Percentiles rank a stretch among this genome's conserved stretches.
Evolutionary conservation across 2,329 filamentous ascomycete genomes (phyloP).

Genomic region (Ascochyta fabae): DNA sequence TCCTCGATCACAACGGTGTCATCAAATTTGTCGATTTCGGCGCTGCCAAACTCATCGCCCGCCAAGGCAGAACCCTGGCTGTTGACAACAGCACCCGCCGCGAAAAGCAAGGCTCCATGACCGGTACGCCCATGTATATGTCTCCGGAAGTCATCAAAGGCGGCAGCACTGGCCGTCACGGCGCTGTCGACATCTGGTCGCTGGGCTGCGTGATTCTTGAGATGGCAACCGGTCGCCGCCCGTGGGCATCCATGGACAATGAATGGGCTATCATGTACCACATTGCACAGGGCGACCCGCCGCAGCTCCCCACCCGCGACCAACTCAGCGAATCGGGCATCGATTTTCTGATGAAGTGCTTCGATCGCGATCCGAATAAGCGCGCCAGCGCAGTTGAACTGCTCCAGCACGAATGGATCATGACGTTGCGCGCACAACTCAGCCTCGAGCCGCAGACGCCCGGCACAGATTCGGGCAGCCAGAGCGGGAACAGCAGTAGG

Average conservation of each 20-base stretch:
- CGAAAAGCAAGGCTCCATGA: slow-evolving; percentile 81
- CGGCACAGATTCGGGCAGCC: slow-evolving; percentile 37
- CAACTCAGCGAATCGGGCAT: slow-evolving; percentile 85
- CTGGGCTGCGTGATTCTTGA: slow-evolving; percentile 95
- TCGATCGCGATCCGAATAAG: slow-evolving; percentile 79
- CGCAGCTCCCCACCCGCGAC: slow-evolving; percentile 79
- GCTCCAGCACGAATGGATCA: slow-evolving; percentile 90
- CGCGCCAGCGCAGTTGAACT: slow-evolving; percentile 85
- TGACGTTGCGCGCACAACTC: slow-evolving; percentile 55
- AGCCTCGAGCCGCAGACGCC: slow-evolving; percentile 56
- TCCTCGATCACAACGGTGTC: slow-evolving; percentile 95
- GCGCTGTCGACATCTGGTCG: slow-evolving; percentile 94
- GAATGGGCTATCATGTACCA: slow-evolving; percentile 99
- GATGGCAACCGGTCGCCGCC: slow-evolving; percentile 93
- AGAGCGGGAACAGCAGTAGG: slow-evolving; percentile 33
- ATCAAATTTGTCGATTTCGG: slow-evolving; percentile 99
- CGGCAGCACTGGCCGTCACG: slow-evolving; percentile 72
- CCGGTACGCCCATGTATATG: slow-evolving; percentile 99
- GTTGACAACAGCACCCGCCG: slow-evolving; percentile 61
- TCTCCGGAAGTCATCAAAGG: slow-evolving; percentile 98
- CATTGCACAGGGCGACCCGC: slow-evolving; percentile 95
- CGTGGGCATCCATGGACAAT: slow-evolving; percentile 96
- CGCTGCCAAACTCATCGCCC: slow-evolving; percentile 94
- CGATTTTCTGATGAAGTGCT: slow-evolving; percentile 88
- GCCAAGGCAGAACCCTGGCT: slow-evolving; percentile 86